Evolutionary conservation across 306 rosid species (phyloP).

Genomic region (Biancaea sappan): DNA sequence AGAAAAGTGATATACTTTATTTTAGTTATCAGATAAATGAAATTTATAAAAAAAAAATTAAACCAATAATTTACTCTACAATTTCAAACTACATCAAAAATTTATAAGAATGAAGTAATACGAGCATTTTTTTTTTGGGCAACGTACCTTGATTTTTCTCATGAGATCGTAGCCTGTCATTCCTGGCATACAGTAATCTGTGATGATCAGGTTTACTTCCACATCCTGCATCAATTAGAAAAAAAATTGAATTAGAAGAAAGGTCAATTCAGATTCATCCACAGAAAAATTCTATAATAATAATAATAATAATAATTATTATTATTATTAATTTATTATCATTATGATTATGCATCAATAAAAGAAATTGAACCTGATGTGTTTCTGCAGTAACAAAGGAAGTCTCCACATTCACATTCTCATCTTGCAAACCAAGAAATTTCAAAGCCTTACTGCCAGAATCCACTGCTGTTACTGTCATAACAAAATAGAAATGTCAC

Average conservation of each 20-base stretch:
- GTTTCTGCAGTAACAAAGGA: slow-evolving; percentile 41
- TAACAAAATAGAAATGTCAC: neutral
- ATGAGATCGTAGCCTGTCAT: slow-evolving; percentile 91
- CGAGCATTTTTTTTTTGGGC: neutral
- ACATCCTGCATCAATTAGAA: slow-evolving; percentile 41
- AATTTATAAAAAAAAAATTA: too few relatives aligned
- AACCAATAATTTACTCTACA: too few relatives aligned
- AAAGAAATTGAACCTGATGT: slow-evolving; percentile 48
- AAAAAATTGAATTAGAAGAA: slow-evolving; percentile 26
- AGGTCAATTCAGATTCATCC: slow-evolving; percentile 16
- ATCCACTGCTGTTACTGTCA: slow-evolving; percentile 78
- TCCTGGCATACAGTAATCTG: slow-evolving; percentile 94
- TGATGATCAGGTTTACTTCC: slow-evolving; percentile 74
- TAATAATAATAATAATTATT: too few relatives aligned
- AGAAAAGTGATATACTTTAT: too few relatives aligned
- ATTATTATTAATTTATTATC: too few relatives aligned
- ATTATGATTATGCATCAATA: neutral
- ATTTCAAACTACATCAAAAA: slow-evolving; percentile 11
- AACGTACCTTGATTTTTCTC: slow-evolving; percentile 71
- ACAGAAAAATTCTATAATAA: neutral
- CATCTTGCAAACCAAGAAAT: slow-evolving; percentile 70
- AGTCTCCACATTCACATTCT: slow-evolving; percentile 34
- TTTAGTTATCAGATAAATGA: too few relatives aligned
- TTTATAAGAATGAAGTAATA: neutral
- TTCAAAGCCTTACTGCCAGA: slow-evolving; percentile 84